Conservation (phyloP, 306 rosid species). For the Cicer chorassanicum region DNA sequence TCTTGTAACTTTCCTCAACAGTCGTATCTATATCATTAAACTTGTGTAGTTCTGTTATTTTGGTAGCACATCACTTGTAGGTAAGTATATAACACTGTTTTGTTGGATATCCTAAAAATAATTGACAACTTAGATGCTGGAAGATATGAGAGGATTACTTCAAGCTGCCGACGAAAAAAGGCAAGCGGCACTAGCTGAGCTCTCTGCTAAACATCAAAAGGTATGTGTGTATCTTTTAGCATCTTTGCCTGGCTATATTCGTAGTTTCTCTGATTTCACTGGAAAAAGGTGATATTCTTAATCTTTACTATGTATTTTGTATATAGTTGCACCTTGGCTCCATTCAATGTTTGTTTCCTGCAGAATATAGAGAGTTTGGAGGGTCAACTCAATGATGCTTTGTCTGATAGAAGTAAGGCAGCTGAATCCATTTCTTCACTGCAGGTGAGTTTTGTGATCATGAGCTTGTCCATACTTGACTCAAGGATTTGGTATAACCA, state of each 20-base stretch:
- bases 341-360: conserved; percentile 44
- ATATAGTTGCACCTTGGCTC: conserved; percentile 36
- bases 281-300: conserved; percentile 30
- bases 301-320: conserved; percentile 17
- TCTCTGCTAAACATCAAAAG: conserved; percentile 92
- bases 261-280: conserved; percentile 31
- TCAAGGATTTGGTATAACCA: neutral
- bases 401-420: conserved; percentile 87
- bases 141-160: conserved; percentile 77
- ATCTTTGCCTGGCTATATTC: conserved; percentile 30
- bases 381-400: conserved; percentile 91
- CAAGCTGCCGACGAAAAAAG: conserved; percentile 91
- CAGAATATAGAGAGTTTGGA: conserved; percentile 92
- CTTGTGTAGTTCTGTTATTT: conserved; percentile 18
- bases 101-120: conserved; percentile 44
- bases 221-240: conserved; percentile 50
- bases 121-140: conserved; percentile 69
- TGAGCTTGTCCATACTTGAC: conserved; percentile 25
- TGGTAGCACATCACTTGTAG: conserved; percentile 21
- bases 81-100: conserved; percentile 32
- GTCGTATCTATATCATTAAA: conserved; percentile 13
- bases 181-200: conserved; percentile 84
- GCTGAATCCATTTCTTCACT: conserved; percentile 84
- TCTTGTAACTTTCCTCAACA: conserved; percentile 8
- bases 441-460: conserved; percentile 65